Base-by-base conservation (phyloP, 2,329 filamentous ascomycete genomes). In the Aspergillus sp. region DNA sequence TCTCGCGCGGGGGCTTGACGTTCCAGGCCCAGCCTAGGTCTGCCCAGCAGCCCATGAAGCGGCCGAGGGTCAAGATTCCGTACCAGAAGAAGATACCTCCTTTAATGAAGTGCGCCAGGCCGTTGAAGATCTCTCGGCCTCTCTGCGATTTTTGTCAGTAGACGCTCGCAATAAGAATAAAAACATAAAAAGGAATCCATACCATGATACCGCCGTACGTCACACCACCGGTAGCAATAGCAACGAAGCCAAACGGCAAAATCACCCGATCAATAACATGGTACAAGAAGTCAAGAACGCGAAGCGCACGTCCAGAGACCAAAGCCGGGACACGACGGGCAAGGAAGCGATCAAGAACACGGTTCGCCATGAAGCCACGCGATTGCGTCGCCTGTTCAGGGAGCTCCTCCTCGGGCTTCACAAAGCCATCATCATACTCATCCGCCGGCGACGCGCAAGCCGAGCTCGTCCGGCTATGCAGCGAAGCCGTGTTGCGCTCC, bases 21-120 rank as follows among this genome's bases (percentile, higher is more conserved):
- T 98, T 98, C 93, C 93, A 97, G 0, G 92, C 91, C 93, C 93
- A 98, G 63, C 93, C 93, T 56, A 93, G 83, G 59, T 96, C 90
- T 57, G 89, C 87, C 71, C 96, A 98, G 71, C 89, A 90, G 24
- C 93, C 93, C 69, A 92, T 86, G 89, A 91, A 97, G 55, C 93
- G 88, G 30, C 91, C 92, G 4, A 98, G 81, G 0, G 91, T 96
- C 59, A 97, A 77, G 18, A 96, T 76, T 8, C 93, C 93, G 62
- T 96, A 90, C 87, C 91, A 95, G 77, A 97, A 91, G 80, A 98
- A 98, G 54, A 98, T 89, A 3, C 90, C 90, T 45, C 93, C 93
- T 73, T 98, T 98, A 73, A 97, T 87, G 78, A 91, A 96, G 71
- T 98, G 93, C 7, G 93, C 93, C 42, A 97, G 81, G 2, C 93